phyloP scores from a whole-genome alignment of 2,329 filamentous ascomycete species.

The Epichloe sp. region DNA sequence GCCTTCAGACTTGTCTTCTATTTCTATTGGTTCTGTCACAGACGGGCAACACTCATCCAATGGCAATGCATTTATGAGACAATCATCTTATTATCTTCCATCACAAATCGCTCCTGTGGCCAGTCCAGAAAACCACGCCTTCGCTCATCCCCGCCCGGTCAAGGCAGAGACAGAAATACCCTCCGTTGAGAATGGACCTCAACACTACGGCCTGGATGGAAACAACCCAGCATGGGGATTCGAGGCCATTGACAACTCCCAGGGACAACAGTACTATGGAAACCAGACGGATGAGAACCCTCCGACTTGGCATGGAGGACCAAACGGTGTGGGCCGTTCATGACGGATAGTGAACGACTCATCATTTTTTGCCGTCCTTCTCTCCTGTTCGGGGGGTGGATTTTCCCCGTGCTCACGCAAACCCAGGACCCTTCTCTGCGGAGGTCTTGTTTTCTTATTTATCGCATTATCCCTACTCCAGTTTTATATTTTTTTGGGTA shows the following conservation, averaged over 20 bases:
- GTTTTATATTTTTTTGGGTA: too few species aligned
- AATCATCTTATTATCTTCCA: slow-evolving; percentile 10
- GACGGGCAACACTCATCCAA: slow-evolving; percentile 7
- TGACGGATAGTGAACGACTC: neutral
- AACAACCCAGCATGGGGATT: slow-evolving; percentile 8
- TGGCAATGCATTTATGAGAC: slow-evolving; percentile 2
- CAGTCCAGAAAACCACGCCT: slow-evolving; percentile 8
- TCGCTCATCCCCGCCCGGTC: slow-evolving; percentile 9
- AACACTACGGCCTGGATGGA: slow-evolving; percentile 10
- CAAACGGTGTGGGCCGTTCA: slow-evolving; percentile 4
- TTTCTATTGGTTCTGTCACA: slow-evolving; percentile 5
- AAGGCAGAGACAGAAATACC: slow-evolving; percentile 9
- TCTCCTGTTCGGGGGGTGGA: neutral
- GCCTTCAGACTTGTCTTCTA: slow-evolving; percentile 7
- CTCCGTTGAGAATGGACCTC: slow-evolving; percentile 6
- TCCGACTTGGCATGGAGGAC: neutral
- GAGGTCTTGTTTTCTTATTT: too few species aligned
- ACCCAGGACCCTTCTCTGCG: too few species aligned
- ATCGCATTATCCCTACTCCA: too few species aligned
- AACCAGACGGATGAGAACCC: slow-evolving; percentile 2
- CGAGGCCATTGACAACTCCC: slow-evolving; percentile 8
- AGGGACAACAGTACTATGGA: slow-evolving; percentile 8
- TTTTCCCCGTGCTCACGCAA: neutral
- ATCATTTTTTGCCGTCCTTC: too few species aligned
- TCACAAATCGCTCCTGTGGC: slow-evolving; percentile 7